phyloP scores from a whole-genome alignment of 129 eudicot genomes.

The Tagetes patula region DNA sequence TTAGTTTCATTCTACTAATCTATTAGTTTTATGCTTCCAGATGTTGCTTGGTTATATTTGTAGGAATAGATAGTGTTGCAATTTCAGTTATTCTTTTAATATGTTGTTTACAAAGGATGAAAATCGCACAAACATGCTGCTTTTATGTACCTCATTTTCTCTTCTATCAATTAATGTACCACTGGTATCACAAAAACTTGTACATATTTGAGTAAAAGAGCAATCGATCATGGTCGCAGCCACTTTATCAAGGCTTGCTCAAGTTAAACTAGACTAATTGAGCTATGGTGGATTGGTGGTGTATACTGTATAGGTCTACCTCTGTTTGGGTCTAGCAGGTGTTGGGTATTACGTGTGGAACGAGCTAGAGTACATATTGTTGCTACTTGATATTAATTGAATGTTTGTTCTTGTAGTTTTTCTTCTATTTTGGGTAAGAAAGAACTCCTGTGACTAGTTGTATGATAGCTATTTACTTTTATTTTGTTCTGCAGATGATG shows the following conservation, averaged over 20 bases:
- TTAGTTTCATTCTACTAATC: background rate
- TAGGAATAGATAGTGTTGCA: slow-evolving; percentile 1
- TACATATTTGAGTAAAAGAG: background rate
- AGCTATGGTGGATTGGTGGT: background rate
- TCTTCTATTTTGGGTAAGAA: background rate
- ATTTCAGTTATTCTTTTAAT: background rate
- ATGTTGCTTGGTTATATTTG: background rate
- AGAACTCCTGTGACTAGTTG: background rate
- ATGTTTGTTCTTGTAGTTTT: background rate
- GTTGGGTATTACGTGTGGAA: background rate
- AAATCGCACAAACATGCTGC: background rate
- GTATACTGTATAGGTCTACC: background rate
- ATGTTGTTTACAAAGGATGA: slow-evolving; percentile 3
- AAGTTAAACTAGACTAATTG: background rate
- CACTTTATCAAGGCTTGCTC: background rate
- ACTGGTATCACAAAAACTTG: background rate
- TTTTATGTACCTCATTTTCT: slow-evolving; percentile 1
- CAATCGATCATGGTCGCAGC: background rate
- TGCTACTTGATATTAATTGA: slow-evolving; percentile 3
- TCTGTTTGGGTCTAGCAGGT: background rate
- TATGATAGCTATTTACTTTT: background rate
- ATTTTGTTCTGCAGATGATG: slow-evolving; percentile 49
- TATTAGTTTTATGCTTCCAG: background rate
- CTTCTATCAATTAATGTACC: background rate
- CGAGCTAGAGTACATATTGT: background rate